Evolutionary conservation across 169 alveolate genomes (phyloP).

Genomic region (Plasmodium chabaudi): DNA sequence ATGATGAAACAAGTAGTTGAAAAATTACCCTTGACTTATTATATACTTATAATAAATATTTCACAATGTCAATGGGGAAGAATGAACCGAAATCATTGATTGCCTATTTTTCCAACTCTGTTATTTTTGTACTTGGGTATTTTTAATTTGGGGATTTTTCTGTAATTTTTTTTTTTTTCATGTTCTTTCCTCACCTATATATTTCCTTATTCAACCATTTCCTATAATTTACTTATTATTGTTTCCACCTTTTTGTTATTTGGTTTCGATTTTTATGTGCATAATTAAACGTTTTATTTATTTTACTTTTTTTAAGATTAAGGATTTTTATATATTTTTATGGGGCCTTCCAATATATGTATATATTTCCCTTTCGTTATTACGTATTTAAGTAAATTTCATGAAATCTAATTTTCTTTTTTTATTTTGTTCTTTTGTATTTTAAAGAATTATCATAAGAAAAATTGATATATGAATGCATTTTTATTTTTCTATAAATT

Average conservation of each 20-base stretch:
- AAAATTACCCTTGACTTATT: not conserved
- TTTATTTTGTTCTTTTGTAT: not conserved
- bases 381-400: too few relatives aligned
- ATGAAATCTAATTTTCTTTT: not conserved
- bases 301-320: not conserved
- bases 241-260: constrained; percentile 3
- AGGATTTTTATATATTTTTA: not conserved
- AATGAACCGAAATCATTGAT: not conserved
- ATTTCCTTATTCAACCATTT: not conserved
- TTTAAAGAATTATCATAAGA: constrained; percentile 5
- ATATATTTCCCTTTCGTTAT: too few relatives aligned
- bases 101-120: not conserved
- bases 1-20: constrained; percentile 46
- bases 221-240: not conserved
- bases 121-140: too few relatives aligned
- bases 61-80: too few relatives aligned
- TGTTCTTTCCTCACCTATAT: not conserved
- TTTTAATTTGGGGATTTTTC: too few relatives aligned
- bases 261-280: constrained; percentile 33
- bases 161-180: not conserved
- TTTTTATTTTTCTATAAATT: not conserved
- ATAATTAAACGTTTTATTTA: constrained; percentile 6
- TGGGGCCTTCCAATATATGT: not conserved
- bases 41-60: too few relatives aligned
- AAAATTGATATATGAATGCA: not conserved